These are phyloP conservation scores for Ziziphus jujuba DNA, from an alignment of 306 rosid genomes.

Conservation along the genomic window DNA sequence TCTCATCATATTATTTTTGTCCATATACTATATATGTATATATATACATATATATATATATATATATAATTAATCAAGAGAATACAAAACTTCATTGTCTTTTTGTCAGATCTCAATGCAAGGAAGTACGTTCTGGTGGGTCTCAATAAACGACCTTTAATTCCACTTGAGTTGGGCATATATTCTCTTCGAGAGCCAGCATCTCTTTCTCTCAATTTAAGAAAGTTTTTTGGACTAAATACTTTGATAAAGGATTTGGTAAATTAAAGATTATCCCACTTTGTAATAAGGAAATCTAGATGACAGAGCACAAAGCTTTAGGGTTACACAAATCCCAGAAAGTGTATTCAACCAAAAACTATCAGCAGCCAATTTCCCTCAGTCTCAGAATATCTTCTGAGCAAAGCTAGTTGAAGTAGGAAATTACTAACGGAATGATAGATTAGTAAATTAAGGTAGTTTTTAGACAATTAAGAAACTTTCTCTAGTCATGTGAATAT, in stretches of 20 bases:
- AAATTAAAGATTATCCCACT: not conserved
- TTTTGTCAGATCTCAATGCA: not conserved
- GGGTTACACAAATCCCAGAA: constrained; percentile 34
- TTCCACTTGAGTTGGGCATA: constrained; percentile 44
- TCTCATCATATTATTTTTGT: too few species aligned
- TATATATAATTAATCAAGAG: constrained; percentile 12
- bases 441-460: not conserved
- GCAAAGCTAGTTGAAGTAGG: not conserved
- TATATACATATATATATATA: not conserved
- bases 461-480: not conserved
- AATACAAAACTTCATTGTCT: constrained; percentile 25
- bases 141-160: constrained; percentile 19
- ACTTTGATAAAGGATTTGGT: not conserved
- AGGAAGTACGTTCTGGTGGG: constrained; percentile 12
- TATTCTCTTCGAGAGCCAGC: constrained; percentile 34
- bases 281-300: constrained; percentile 1
- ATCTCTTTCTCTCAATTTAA: constrained; percentile 23
- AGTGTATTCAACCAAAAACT: constrained; percentile 3
- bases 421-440: not conserved
- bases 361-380: not conserved
- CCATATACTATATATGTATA: too few species aligned
- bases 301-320: not conserved
- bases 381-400: not conserved
- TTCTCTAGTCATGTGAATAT: not conserved
- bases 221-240: constrained; percentile 16